phyloP scores from a whole-genome alignment of 306 rosid genomes.

The Sindora glabra region DNA sequence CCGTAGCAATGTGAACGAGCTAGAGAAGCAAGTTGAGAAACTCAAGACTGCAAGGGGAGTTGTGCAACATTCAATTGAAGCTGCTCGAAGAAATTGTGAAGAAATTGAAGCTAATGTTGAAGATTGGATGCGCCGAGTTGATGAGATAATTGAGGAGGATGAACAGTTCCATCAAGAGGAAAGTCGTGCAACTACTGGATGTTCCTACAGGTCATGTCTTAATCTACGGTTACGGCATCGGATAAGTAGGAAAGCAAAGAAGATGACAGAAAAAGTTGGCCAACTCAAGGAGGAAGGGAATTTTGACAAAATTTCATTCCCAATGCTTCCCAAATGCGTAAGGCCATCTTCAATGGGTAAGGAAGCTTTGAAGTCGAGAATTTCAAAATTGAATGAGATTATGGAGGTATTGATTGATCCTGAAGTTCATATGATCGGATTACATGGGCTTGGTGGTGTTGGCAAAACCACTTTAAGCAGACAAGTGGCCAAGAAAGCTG shows the following conservation, averaged over 20 bases:
- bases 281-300: not conserved
- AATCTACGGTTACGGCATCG: not conserved
- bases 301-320: too few relatives aligned
- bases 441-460: accelerated
- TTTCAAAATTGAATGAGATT: accelerated
- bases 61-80: too few relatives aligned
- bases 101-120: too few relatives aligned
- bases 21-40: too few relatives aligned
- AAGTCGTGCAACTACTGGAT: not conserved
- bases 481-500: not conserved
- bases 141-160: too few relatives aligned
- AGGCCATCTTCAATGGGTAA: not conserved
- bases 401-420: accelerated
- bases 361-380: not conserved
- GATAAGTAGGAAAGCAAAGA: not conserved
- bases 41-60: too few relatives aligned
- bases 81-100: too few relatives aligned
- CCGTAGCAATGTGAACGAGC: not conserved
- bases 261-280: not conserved
- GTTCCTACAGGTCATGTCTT: not conserved
- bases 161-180: too few relatives aligned
- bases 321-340: too few relatives aligned
- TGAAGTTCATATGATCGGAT: not conserved
- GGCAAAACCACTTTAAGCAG: not conserved
- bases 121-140: too few relatives aligned